Evolutionary conservation across 352 stramenopile species (phyloP), one percentile per base, ranked within the genome.

Genomic region (Globisporangium echinulatum): DNA sequence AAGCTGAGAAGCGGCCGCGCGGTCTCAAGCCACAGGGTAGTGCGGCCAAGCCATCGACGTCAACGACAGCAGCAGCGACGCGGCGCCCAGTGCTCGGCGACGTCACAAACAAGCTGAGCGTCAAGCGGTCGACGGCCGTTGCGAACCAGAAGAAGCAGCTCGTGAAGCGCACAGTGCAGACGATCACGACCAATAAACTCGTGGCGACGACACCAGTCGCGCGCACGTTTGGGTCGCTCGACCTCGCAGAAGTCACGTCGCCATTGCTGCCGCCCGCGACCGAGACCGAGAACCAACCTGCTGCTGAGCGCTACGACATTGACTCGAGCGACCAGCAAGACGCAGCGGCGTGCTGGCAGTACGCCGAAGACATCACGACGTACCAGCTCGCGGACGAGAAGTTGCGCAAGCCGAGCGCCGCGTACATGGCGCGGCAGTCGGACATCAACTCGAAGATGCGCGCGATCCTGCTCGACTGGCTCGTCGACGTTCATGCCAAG

Each of bases 371-470:
- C 55, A 88, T 94, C 54, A 88, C 83, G 40, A 82, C 79, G 58
- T 90, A 92, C 64, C 81, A 94, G 37, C 61, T 94, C 39, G 70
- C 81, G 44, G 66, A 68, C 8, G 85, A 94, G 77, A 90, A 88
- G 57, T 62, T 66, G 37, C 75, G 73, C 63, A 86, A 84, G 68
- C 64, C 72, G 6, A 88, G 70, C 57, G 69, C 78, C 15, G 79
- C 68, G 13, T 94, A 89, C 67, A 94, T 94, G 85, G 51, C 79
- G 1, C 77, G 76, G 17, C 97, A 99, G 76, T 78, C 85, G 14
- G 96, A 99, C 66, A 97, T 99, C 71, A 99, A 99, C 75, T 88
- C 97, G 54, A 98, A 98, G 66, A 99, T 99, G 97, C 87, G 97
- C 49, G 90, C 96, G 17, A 99, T 99, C 58, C 86, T 99, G 43